A percentile compares a stretch with the other conserved stretches of the same genome.
Conservation (phyloP, 2,329 filamentous ascomycete genomes). For the Hypoxylon sp. region DNA sequence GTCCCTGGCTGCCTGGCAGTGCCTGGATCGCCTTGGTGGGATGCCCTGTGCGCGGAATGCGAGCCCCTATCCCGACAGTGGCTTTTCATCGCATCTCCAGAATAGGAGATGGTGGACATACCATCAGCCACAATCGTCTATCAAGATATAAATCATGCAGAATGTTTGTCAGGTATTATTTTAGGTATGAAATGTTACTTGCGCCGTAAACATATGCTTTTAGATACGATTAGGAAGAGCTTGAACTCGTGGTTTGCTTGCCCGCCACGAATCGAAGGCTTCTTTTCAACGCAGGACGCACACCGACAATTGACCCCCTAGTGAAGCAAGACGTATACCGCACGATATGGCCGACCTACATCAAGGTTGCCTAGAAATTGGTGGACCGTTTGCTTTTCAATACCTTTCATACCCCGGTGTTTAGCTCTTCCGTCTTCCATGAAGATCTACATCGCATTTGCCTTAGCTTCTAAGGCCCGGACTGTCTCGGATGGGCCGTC, state of each 20-base stretch:
- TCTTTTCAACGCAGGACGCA: conserved; percentile 22
- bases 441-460: conserved; percentile 51
- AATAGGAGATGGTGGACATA: conserved; percentile 10
- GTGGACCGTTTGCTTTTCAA: conserved; percentile 20
- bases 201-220: conserved; percentile 12
- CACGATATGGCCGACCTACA: conserved; percentile 7
- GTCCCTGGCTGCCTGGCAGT: conserved; percentile 6
- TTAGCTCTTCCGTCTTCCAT: conserved; percentile 10
- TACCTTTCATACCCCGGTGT: conserved; percentile 8
- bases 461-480: conserved; percentile 56
- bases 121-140: conserved; percentile 11
- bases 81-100: neutral
- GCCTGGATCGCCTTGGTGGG: conserved; percentile 2
- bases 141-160: conserved; percentile 4
- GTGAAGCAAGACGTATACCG: conserved; percentile 14
- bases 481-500: conserved; percentile 51
- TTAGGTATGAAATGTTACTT: conserved; percentile 4
- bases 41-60: neutral
- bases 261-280: conserved; percentile 12
- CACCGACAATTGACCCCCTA: conserved; percentile 30
- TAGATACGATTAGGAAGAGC: conserved; percentile 14
- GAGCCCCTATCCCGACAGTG: conserved; percentile 6
- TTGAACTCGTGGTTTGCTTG: conserved; percentile 6
- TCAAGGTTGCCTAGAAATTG: conserved; percentile 10
- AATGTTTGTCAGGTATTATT: conserved; percentile 2